Evolutionary conservation across 768 basidiomycete species (phyloP).

Genomic region (Russula emetica): DNA sequence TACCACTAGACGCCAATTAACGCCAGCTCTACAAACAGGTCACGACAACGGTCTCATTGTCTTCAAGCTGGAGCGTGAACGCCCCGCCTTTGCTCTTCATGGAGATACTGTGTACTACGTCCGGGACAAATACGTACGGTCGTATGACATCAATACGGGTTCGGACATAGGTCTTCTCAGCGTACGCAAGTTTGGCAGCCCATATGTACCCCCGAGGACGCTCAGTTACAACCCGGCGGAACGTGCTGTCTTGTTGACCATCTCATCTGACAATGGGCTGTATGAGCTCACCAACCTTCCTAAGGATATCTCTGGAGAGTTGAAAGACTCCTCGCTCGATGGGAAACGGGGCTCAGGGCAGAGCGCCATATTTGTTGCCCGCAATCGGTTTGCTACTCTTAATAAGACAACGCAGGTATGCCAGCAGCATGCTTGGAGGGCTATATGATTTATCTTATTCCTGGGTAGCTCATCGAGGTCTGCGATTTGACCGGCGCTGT

Average conservation of each 20-base stretch:
- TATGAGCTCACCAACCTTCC: constrained; percentile 86
- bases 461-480: constrained; percentile 80
- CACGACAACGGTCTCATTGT: constrained; percentile 98
- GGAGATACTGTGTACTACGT: constrained; percentile 92
- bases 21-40: constrained; percentile 37
- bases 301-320: constrained; percentile 63
- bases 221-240: constrained; percentile 98
- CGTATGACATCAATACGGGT: constrained; percentile 89
- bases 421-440: not conserved
- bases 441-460: not conserved
- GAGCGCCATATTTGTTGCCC: constrained; percentile 92
- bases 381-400: constrained; percentile 90
- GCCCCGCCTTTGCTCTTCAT: constrained; percentile 91
- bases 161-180: constrained; percentile 89
- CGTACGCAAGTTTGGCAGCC: constrained; percentile 93
- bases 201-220: constrained; percentile 90
- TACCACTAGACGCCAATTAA: not conserved
- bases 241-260: constrained; percentile 84
- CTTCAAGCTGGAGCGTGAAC: constrained; percentile 97
- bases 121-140: constrained; percentile 95
- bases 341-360: constrained; percentile 87
- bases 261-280: constrained; percentile 89
- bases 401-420: constrained; percentile 83
- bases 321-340: constrained; percentile 88
- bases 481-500: constrained; percentile 89